These are phyloP conservation scores for Malus sieversii DNA, from an alignment of 306 rosid species.

Conservation along the genomic window DNA sequence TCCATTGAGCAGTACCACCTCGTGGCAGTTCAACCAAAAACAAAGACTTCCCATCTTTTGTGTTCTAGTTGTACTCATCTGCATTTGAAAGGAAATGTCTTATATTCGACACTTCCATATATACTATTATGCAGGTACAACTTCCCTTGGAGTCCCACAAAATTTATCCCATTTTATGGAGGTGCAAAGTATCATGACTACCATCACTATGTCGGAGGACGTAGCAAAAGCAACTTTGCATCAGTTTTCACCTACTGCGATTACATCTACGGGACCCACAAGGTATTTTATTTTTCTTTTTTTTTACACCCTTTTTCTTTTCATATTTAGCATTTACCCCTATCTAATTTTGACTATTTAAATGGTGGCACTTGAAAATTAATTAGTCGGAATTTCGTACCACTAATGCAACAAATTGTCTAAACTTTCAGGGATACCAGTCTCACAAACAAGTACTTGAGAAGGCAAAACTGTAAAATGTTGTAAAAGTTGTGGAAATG, in stretches of 20 bases:
- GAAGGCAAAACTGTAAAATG: conserved; percentile 19
- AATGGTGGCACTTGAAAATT: background rate
- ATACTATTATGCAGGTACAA: conserved; percentile 29
- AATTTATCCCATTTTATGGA: conserved; percentile 60
- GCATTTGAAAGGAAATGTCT: no score
- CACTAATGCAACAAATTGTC: background rate
- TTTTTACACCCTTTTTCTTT: background rate
- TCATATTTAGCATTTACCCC: no score
- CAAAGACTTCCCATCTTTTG: no score
- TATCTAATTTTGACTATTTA: no score
- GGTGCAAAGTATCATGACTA: conserved; percentile 66
- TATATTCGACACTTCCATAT: rapidly evolving
- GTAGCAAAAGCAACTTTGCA: conserved; percentile 66
- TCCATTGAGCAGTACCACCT: no score
- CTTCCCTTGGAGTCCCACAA: conserved; percentile 50
- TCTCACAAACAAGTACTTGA: conserved; percentile 38
- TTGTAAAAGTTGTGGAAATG: no score
- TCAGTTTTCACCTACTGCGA: conserved; percentile 62
- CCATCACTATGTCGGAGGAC: conserved; percentile 63
- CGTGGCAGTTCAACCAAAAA: no score
- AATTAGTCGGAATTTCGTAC: background rate
- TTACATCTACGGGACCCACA: conserved; percentile 61
- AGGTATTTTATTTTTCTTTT: conserved; percentile 22
- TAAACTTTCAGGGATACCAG: conserved; percentile 40
- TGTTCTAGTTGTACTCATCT: no score